These are phyloP conservation scores for Phytopythium delawarense DNA, from an alignment of 352 stramenopile genomes.

Conservation along the genomic window DNA sequence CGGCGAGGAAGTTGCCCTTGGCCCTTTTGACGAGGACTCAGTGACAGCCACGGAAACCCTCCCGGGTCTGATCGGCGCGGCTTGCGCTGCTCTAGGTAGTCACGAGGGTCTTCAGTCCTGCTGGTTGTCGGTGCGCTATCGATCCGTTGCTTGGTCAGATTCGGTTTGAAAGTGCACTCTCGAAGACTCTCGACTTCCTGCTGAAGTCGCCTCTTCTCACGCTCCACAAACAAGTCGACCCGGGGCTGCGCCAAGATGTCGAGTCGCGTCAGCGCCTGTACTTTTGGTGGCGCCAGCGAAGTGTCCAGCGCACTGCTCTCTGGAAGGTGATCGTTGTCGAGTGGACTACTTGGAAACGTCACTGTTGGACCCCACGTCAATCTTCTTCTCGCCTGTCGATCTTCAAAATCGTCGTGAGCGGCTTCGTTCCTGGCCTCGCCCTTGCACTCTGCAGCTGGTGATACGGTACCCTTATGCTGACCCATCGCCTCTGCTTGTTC, in stretches of 20 bases:
- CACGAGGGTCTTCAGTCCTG: neutral
- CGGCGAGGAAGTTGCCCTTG: neutral
- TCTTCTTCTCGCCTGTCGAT: neutral
- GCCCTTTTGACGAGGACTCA: slow-evolving; percentile 43
- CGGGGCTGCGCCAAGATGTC: slow-evolving; percentile 49
- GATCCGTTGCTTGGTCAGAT: slow-evolving; percentile 19
- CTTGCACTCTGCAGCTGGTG: neutral
- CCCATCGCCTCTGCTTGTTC: neutral
- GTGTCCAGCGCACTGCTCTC: neutral
- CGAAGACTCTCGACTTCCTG: slow-evolving; percentile 53
- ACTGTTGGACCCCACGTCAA: neutral
- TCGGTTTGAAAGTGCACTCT: slow-evolving; percentile 71
- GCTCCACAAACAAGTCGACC: slow-evolving; percentile 50
- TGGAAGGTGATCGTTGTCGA: neutral
- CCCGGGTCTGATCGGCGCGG: neutral
- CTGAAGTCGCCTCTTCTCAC: slow-evolving; percentile 55
- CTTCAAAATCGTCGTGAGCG: too few relatives aligned
- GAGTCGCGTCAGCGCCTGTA: slow-evolving; percentile 19
- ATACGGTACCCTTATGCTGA: neutral
- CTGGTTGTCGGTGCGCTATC: neutral
- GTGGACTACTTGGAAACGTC: neutral
- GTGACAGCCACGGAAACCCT: slow-evolving; percentile 54
- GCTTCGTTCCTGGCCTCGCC: neutral
- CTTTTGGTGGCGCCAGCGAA: neutral
- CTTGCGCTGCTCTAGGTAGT: neutral